A percentile compares a stretch with the other conserved stretches of the same genome.
Evolutionary conservation across 108 stramenopile species (phyloP).

Genomic region (Epipyxis sp.): DNA sequence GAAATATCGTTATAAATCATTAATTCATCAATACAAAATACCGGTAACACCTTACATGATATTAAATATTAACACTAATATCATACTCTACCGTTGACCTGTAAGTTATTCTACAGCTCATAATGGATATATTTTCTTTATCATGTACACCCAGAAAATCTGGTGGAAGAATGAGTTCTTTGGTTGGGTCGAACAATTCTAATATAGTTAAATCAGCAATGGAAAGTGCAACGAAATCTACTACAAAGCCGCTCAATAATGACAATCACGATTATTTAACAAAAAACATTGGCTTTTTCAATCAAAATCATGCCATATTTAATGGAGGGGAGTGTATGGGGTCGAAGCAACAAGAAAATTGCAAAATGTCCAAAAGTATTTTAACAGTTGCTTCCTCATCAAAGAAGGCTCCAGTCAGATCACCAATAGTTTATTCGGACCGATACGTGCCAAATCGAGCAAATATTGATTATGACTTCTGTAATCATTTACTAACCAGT

Average conservation of each 20-base stretch:
- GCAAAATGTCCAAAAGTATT: not conserved
- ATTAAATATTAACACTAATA: no score
- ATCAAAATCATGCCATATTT: no score
- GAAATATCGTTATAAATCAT: no score
- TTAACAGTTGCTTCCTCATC: not conserved
- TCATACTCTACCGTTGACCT: no score
- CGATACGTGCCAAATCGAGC: constrained; percentile 60
- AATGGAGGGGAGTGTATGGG: not conserved
- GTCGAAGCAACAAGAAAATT: not conserved
- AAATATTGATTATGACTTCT: constrained; percentile 43
- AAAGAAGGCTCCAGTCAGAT: not conserved
- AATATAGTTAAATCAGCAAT: not conserved
- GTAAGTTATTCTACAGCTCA: no score
- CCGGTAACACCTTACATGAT: no score
- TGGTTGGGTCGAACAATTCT: not conserved
- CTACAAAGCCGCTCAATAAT: not conserved
- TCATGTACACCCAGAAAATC: no score
- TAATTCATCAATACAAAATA: no score
- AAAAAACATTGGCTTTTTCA: no score
- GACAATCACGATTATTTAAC: no score
- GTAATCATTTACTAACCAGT: not conserved
- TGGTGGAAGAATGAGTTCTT: no score
- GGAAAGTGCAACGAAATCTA: not conserved
- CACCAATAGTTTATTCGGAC: constrained; percentile 28
- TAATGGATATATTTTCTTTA: no score